A percentile compares a stretch with the other conserved stretches of the same genome.
Conservation (phyloP, 2,329 filamentous ascomycete genomes). For the Huntiella abstrusa region DNA sequence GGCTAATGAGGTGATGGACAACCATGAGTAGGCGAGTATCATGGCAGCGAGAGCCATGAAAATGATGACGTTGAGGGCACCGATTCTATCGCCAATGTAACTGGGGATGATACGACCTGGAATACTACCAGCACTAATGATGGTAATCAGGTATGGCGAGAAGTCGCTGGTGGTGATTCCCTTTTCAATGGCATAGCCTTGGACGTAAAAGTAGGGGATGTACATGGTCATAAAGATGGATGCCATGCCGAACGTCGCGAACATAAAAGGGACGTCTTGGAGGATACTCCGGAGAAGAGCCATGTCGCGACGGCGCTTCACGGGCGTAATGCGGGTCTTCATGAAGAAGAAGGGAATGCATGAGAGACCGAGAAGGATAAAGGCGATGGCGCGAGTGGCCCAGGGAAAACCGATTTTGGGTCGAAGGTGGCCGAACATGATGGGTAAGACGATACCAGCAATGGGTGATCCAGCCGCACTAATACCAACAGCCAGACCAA, state of each 20-base stretch:
- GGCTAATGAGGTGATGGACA: conserved; percentile 19
- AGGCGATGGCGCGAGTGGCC: conserved; percentile 27
- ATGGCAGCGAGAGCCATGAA: conserved; percentile 26
- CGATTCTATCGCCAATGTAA: conserved; percentile 25
- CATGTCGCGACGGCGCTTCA: conserved; percentile 8
- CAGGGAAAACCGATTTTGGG: conserved; percentile 35
- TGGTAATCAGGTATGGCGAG: conserved; percentile 24
- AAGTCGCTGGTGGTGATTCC: conserved; percentile 19
- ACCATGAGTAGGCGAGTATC: conserved; percentile 28
- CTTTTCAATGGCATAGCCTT: conserved; percentile 23
- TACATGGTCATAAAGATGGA: conserved; percentile 28
- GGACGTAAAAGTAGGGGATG: conserved; percentile 29
- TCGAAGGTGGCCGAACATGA: conserved; percentile 24
- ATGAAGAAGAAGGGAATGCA: conserved; percentile 22
- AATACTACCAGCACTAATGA: conserved; percentile 27
- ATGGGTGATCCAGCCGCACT: conserved; percentile 20
- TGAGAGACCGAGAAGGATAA: conserved; percentile 23
- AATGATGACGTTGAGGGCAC: conserved; percentile 23
- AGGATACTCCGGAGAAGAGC: conserved; percentile 13
- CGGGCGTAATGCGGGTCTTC: conserved; percentile 19
- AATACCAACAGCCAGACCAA: conserved; percentile 19
- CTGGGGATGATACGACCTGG: conserved; percentile 27
- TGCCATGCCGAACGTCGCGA: conserved; percentile 20
- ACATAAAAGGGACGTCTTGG: conserved; percentile 21
- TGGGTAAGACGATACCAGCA: conserved; percentile 21